Percentiles rank a stretch among this genome's conserved stretches.
These are phyloP conservation scores for Cucumis sativus DNA, from an alignment of 306 rosid genomes.

Conservation along the genomic window Cucumber_9930_V3 NC_026657.2:1039501-1040000, in stretches of 20 bases:
- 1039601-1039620: too few relatives aligned
- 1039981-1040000: not conserved
- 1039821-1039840: slow-evolving; percentile 20
- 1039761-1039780: slow-evolving; percentile 82
- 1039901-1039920: not conserved
- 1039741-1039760: slow-evolving; percentile 25
- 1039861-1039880: slow-evolving; percentile 29
- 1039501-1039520: too few relatives aligned
- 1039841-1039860: slow-evolving; percentile 13
- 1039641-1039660: too few relatives aligned
- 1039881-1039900: not conserved
- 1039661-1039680: too few relatives aligned
- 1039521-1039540: too few relatives aligned
- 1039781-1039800: slow-evolving; percentile 84
- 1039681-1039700: not conserved
- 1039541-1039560: not conserved
- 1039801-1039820: slow-evolving; percentile 43
- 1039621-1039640: too few relatives aligned
- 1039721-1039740: not conserved
- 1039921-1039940: not conserved
- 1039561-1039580: not conserved
- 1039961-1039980: not conserved
- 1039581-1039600: too few relatives aligned
- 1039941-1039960: not conserved
- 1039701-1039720: not conserved